Evolutionary conservation across 2,329 filamentous ascomycete species (phyloP), one percentile per base, ranked within the genome.

Genomic region (Sodiomyces alkalinus): DNA sequence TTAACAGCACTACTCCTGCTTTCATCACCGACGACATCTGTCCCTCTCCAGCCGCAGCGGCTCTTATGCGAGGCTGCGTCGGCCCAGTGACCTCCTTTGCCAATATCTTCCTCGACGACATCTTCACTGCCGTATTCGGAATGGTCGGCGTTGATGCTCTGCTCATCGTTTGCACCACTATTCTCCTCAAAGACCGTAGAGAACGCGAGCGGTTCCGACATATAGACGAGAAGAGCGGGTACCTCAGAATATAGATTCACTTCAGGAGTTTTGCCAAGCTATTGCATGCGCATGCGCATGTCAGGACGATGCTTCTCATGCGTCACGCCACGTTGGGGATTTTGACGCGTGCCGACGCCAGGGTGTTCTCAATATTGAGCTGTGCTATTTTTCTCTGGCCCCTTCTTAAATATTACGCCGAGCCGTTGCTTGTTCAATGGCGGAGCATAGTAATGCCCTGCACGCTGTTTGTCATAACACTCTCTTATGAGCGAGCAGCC

Each of bases 111-210:
- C 57, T 87, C 38, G 79, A 85, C 52, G 55, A 72, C 31, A 71
- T 87, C 45, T 90, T 87, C 51, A 90, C 81, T 1, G 72, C 71
- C 15, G 62, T 79, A 30, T 90, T 90, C 48, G 81, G 79, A 36
- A 73, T 87, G 49, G 80, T 86, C 35, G 80, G 64, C 32, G 49
- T 82, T 38, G 74, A 85, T 45, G 66, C 65, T 22, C 44, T 81
- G 28, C 59, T 87, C 27, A 56, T 87, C 39, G 57, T 87, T 31
- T 68, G 71, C 39, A 73, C 77, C 9, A 74, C 77, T 17, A 83
- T 82, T 53, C 61, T 90, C 24, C 61, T 83, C 42, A 86, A 85
- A 62, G 75, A 83, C 43, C 73, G 80, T 46, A 80, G 78, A 54
- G 81, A 90, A 58, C 70, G 72, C 44, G 74, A 80, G 52, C 65